Evolutionary conservation across 805 yeast genomes (phyloP).

Genomic region (Candida railenensis): DNA sequence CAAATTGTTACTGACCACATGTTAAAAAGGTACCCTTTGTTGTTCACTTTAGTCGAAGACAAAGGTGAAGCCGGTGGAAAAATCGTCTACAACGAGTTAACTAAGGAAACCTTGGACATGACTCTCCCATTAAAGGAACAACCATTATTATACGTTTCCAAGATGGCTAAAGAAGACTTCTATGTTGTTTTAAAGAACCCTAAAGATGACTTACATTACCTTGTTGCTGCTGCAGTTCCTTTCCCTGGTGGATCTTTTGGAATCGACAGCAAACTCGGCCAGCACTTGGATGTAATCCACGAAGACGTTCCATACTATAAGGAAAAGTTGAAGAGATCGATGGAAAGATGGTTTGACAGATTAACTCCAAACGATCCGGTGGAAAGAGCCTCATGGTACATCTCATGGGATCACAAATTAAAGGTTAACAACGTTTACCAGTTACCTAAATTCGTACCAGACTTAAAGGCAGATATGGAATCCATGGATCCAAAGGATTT

Average conservation of each 20-base stretch:
- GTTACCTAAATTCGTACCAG: constrained; percentile 43
- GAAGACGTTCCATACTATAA: constrained; percentile 68
- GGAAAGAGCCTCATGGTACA: constrained; percentile 74
- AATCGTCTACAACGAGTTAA: constrained; percentile 57
- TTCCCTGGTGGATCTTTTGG: constrained; percentile 80
- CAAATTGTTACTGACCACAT: constrained; percentile 60
- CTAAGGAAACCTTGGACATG: constrained; percentile 63
- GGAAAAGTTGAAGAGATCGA: constrained; percentile 61
- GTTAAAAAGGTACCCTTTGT: constrained; percentile 59
- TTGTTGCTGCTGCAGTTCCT: constrained; percentile 74
- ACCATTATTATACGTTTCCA: constrained; percentile 60
- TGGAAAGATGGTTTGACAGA: constrained; percentile 71
- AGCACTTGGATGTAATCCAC: constrained; percentile 62
- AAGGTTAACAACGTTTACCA: constrained; percentile 57
- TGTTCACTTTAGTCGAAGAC: constrained; percentile 48
- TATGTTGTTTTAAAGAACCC: constrained; percentile 58
- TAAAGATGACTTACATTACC: constrained; percentile 56
- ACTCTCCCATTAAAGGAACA: constrained; percentile 58
- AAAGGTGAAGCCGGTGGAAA: constrained; percentile 42
- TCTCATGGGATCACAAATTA: constrained; percentile 70
- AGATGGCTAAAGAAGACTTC: constrained; percentile 76
- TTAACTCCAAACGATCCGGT: constrained; percentile 63
- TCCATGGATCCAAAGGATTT: constrained; percentile 50
- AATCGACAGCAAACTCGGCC: constrained; percentile 58
- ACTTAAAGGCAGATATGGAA: constrained; percentile 27